Evolutionary conservation across 352 stramenopile genomes (phyloP), one percentile per base, ranked within the genome.

Genomic region (Globisporangium spiculum): DNA sequence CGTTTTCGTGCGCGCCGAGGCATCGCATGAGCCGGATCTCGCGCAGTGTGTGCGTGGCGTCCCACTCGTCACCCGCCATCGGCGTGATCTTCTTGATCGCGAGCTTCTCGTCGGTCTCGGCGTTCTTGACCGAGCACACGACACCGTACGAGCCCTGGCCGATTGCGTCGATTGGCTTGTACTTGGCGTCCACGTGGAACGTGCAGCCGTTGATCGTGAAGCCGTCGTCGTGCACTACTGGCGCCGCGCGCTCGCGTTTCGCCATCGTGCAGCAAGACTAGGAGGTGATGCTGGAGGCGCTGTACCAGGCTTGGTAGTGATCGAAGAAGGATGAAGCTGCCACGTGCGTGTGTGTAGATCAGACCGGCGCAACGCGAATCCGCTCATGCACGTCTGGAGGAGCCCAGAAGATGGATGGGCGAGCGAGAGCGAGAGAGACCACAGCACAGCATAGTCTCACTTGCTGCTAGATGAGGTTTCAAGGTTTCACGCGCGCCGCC

Each of bases 121-220:
- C 75, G 78, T 97, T 95, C 53, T 80, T 73, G 1, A 96, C 93
- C 1, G 89, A 91, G 68, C 86, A 96, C n/a, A 98, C 93, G 59
- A 98, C 89, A 24, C 94, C 94, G 69, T 98, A 98, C 4, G 91
- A 97, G n/a, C 94, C 94, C 69, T 97, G 92, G 10, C 93, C 93
- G 64, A 98, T 94, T 32, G 87, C 88, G 62, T 97, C 83, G 16
- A 93, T 74, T 8, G 86, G 86, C 64, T 90, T 77, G 74, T 97
- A 91, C 81, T 91, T 95, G 46, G 79, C 22, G 55, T 88, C 81
- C 14, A 95, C 88, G 66, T 91, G 88, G 79, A 95, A 95, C 44
- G 75, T 83, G 70, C 85, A 93, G 6, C 83, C 85, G 62, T 96
- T 92, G 71, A 96, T 86, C 27, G 84, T 91, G 72, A 96, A 94